These are phyloP conservation scores for Magnaporthales sp. DNA, from an alignment of 2,329 filamentous ascomycete genomes.

Conservation along the genomic window DNA sequence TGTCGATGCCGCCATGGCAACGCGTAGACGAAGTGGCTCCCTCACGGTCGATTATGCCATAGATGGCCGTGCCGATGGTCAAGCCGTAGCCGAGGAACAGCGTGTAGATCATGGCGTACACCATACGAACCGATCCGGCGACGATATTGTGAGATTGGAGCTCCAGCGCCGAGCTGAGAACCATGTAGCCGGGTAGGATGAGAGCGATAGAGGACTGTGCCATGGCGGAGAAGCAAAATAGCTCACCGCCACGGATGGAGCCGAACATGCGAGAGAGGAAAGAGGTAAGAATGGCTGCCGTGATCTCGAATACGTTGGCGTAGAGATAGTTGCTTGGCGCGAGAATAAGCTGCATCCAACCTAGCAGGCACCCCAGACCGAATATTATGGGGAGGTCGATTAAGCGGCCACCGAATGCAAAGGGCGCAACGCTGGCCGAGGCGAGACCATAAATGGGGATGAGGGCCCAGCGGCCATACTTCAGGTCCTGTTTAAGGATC, in stretches of 20 bases:
- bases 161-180: conserved; percentile 49
- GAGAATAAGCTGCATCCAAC: conserved; percentile 64
- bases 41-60: conserved; percentile 46
- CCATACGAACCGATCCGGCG: conserved; percentile 63
- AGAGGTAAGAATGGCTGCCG: conserved; percentile 51
- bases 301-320: conserved; percentile 36
- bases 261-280: conserved; percentile 63
- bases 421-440: conserved; percentile 67
- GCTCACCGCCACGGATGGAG: conserved; percentile 45
- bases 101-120: conserved; percentile 67
- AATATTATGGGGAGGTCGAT: conserved; percentile 76
- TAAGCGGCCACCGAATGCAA: conserved; percentile 67
- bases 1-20: conserved; percentile 28
- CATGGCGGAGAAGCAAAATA: conserved; percentile 65
- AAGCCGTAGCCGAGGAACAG: conserved; percentile 66
- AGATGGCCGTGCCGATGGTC: conserved; percentile 56
- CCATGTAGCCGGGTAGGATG: conserved; percentile 66
- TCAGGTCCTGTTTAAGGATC: conserved; percentile 35
- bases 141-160: conserved; percentile 62
- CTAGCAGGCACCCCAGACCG: conserved; percentile 64
- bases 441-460: conserved; percentile 69
- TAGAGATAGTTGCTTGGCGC: conserved; percentile 62
- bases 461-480: conserved; percentile 41
- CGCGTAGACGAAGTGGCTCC: conserved; percentile 38
- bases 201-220: conserved; percentile 67